Base-by-base conservation (phyloP, 441 rosid species). In the Mallotus repandus region DNA sequence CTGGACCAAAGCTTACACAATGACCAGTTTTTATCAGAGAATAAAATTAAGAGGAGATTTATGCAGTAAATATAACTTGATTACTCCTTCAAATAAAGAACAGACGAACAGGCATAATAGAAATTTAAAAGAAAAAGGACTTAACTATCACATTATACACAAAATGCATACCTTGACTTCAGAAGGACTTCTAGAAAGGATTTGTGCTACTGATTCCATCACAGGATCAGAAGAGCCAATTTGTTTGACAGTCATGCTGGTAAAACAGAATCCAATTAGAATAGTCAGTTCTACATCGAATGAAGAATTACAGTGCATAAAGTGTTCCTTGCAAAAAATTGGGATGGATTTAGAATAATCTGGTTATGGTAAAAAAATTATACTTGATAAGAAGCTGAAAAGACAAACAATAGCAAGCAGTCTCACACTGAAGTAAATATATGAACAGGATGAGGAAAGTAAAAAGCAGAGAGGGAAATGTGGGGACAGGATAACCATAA, bases 1-100 rank as follows among this genome's bases (percentile, higher is more conserved):
- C 95, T 90, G 91, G 96, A 89, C 91, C 89, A 87, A 87, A 84
- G 87, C 87, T 86, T 86, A 82, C 86, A 81, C 86, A 59, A 84
- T 82, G 87, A 85, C 87, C 89, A 83, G 82, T 78, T 84, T 77
- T 72, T 73, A 78, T 82, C 54, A 79, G 79, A 81, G 64, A 58
- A 66, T 50, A 80, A 71, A 57, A 64, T 67, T 50, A 21, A 63
- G 64, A 70, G 49, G 68, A 41, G 14, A 67, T 59, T 25, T 16
- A 18, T 64, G 66, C 50, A 43, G 32, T 19, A 7, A 49, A 61
- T 12, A 69, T 35, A 66, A 50, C 5, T 29, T 46, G 1, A 22
- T n/a, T 10, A 49, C 12, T 25, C 60, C 35, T 63, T 74, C 53
- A 54, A 64, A 15, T 2, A 21, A 69, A 71, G 7, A 29, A 43